Evolutionary conservation across 1,284 basidiomycete species (phyloP).

Genomic region (Xanthoconium separans): DNA sequence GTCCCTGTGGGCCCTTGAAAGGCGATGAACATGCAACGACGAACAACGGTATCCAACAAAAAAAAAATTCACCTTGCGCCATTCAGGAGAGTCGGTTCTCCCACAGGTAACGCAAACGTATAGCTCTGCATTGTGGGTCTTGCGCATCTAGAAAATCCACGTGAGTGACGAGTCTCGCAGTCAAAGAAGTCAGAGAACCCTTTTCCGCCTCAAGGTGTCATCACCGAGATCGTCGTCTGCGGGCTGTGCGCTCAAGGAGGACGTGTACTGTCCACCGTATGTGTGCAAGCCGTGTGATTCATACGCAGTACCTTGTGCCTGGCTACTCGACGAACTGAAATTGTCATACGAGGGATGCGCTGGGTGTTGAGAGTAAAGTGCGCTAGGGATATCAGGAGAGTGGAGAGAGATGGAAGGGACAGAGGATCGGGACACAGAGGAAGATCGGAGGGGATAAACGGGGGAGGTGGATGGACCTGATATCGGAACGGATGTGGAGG

Average conservation of each 20-base stretch:
- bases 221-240: constrained; percentile 29
- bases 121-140: constrained; percentile 54
- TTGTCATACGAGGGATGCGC: constrained; percentile 16
- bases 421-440: constrained; percentile 8
- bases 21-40: constrained; percentile 14
- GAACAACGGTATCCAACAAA: constrained; percentile 4
- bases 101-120: constrained; percentile 79
- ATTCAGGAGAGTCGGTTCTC: constrained; percentile 79
- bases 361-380: constrained; percentile 15
- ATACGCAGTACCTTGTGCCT: constrained; percentile 15
- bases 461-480: constrained; percentile 20
- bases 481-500: constrained; percentile 18
- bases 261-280: constrained; percentile 18
- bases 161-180: constrained; percentile 3
- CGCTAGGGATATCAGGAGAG: constrained; percentile 11
- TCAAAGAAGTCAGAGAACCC: constrained; percentile 31
- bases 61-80: constrained; percentile 63
- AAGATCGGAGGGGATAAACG: constrained; percentile 19
- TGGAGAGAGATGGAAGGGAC: constrained; percentile 12
- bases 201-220: constrained; percentile 37
- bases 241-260: constrained; percentile 16
- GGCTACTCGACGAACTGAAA: constrained; percentile 11
- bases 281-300: constrained; percentile 19
- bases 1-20: constrained; percentile 71
- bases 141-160: constrained; percentile 39